These are phyloP conservation scores for Neonectria faginata DNA, from an alignment of 2,329 filamentous ascomycete species.

Conservation along the genomic window DNA sequence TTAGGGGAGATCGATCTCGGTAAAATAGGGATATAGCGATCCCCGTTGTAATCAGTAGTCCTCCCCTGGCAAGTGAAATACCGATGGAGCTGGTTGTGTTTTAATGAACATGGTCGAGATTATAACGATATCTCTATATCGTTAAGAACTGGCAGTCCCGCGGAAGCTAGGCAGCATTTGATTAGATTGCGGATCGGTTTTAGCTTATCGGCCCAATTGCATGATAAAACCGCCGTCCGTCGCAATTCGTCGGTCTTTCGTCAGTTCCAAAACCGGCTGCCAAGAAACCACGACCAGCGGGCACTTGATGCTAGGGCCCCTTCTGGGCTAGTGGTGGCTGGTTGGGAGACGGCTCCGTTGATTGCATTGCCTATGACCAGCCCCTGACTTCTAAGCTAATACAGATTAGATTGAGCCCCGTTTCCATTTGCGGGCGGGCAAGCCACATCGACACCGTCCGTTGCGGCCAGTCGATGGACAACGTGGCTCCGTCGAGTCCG, in stretches of 20 bases:
- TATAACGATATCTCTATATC: no score
- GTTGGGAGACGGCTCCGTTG: neutral
- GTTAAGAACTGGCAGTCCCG: neutral
- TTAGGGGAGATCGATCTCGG: neutral
- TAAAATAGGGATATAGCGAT: no score
- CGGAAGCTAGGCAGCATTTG: neutral
- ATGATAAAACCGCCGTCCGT: no score
- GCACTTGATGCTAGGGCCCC: no score
- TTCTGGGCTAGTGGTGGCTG: neutral
- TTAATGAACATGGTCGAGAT: no score
- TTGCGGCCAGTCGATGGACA: neutral
- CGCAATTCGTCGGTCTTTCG: neutral
- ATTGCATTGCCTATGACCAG: neutral
- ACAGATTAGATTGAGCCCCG: neutral
- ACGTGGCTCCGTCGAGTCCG: neutral
- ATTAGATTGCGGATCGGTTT: neutral
- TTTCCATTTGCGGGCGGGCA: neutral
- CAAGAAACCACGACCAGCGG: no score
- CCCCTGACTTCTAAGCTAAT: neutral
- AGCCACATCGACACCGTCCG: neutral
- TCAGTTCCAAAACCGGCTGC: neutral
- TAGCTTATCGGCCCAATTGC: no score
- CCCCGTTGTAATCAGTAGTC: no score
- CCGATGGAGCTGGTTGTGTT: no score
- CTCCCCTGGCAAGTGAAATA: no score